Percentiles rank a stretch among this genome's conserved stretches.
These are phyloP conservation scores for Trichosanthes truncata DNA, from an alignment of 306 rosid genomes.

Conservation along the genomic window DNA sequence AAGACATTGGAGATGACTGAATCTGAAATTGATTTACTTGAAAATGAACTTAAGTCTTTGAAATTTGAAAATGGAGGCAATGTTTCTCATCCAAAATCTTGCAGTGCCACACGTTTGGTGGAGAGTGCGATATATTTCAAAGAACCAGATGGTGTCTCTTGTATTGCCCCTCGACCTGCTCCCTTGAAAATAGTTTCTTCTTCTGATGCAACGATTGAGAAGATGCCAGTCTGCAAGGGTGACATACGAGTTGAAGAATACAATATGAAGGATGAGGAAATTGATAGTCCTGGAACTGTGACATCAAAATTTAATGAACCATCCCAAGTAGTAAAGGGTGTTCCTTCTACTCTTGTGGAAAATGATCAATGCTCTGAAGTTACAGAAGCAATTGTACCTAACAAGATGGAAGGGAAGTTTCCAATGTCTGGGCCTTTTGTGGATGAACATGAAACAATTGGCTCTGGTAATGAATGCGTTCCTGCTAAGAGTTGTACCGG, in stretches of 20 bases:
- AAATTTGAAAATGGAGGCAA: constrained; percentile 35
- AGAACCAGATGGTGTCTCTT: constrained; percentile 28
- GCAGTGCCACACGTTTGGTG: constrained; percentile 30
- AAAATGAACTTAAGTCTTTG: constrained; percentile 58
- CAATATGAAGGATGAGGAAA: constrained; percentile 46
- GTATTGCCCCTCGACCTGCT: constrained; percentile 31
- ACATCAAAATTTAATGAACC: constrained; percentile 76
- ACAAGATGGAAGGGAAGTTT: constrained; percentile 15
- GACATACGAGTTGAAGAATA: constrained; percentile 25
- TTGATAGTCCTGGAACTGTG: constrained; percentile 90
- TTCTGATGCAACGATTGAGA: constrained; percentile 28
- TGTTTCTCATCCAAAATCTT: constrained; percentile 32
- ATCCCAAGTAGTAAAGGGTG: constrained; percentile 27
- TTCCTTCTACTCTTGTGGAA: constrained; percentile 23
- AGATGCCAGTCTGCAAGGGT: constrained; percentile 30
- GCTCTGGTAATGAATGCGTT: constrained; percentile 23
- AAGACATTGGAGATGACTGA: constrained; percentile 82
- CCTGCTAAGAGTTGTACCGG: constrained; percentile 18
- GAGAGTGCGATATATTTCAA: constrained; percentile 25
- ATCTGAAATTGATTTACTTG: constrained; percentile 83
- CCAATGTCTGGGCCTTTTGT: constrained; percentile 24
- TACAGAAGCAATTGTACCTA: constrained; percentile 22
- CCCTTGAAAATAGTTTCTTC: constrained; percentile 37
- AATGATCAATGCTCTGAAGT: constrained; percentile 22
- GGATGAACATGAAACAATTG: constrained; percentile 22